A percentile compares a stretch with the other conserved stretches of the same genome.
phyloP scores from a whole-genome alignment of 108 stramenopile genomes.

The Mediolabrus comicus region DNA sequence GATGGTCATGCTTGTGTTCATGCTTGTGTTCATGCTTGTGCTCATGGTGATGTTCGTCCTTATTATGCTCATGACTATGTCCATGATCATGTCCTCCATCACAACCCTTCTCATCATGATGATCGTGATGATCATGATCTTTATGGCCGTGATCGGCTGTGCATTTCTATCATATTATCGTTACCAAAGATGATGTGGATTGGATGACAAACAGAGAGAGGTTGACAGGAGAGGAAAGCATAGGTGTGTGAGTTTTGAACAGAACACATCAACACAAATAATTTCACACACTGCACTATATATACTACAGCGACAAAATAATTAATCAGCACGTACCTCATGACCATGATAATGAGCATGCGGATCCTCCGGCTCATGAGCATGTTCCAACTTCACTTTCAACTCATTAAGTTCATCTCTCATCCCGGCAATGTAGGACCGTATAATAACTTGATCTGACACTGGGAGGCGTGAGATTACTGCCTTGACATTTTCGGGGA shows the following conservation, averaged over 20 bases:
- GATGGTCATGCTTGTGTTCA: constrained; percentile 9
- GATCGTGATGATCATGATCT: constrained; percentile 11
- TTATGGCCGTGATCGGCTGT: constrained; percentile 22
- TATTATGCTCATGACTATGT: constrained; percentile 9
- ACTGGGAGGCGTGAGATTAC: constrained; percentile 32
- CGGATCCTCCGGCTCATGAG: constrained; percentile 17
- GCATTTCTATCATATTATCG: constrained; percentile 9
- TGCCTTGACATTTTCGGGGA: constrained; percentile 36
- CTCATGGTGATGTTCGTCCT: constrained; percentile 13
- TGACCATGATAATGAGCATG: constrained; percentile 43
- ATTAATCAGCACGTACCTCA: not conserved
- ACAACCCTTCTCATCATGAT: constrained; percentile 1
- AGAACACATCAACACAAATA: too few species aligned
- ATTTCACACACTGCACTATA: too few species aligned
- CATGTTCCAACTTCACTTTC: constrained; percentile 5
- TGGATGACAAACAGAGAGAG: not conserved
- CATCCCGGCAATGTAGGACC: constrained; percentile 40
- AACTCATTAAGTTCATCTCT: constrained; percentile 35
- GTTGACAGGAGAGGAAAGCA: too few species aligned
- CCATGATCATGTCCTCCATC: not conserved
- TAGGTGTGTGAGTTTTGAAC: too few species aligned
- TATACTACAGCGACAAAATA: not conserved
- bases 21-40: not conserved
- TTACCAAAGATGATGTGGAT: not conserved
- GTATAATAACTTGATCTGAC: constrained; percentile 36